phyloP scores from a whole-genome alignment of 306 rosid genomes.

The Prunus salicina region DNA sequence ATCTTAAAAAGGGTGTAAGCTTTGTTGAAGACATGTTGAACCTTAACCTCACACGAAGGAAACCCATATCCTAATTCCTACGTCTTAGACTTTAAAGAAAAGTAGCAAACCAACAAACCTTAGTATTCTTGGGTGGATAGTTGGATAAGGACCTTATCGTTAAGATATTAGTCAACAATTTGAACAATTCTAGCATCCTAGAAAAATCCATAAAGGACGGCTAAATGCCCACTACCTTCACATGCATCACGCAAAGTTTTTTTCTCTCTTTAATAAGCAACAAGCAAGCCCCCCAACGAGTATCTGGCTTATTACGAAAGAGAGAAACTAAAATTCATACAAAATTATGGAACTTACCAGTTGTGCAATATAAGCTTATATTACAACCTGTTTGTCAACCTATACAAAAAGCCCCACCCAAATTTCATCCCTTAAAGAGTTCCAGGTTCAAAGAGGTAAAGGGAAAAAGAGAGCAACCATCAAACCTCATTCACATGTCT shows the following conservation, averaged over 20 bases:
- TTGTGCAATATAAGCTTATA: conserved; percentile 56
- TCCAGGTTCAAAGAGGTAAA: conserved; percentile 44
- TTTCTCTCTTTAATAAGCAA: background rate
- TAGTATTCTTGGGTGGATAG: background rate
- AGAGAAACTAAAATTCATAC: conserved; percentile 44
- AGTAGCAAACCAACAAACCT: background rate
- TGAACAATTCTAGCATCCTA: background rate
- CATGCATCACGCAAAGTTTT: background rate
- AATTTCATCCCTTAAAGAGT: conserved; percentile 42
- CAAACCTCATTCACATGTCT: conserved; percentile 59
- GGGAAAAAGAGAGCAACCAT: conserved; percentile 46
- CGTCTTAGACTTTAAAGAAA: background rate
- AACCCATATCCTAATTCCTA: background rate
- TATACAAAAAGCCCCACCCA: conserved; percentile 75
- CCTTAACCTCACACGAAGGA: no score
- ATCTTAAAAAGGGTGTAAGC: no score
- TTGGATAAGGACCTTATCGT: background rate
- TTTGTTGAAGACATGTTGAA: no score
- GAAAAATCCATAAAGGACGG: background rate
- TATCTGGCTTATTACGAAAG: conserved; percentile 9
- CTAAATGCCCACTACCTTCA: background rate
- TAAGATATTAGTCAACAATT: background rate
- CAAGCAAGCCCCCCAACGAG: conserved; percentile 17
- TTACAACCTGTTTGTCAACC: conserved; percentile 62
- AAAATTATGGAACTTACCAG: conserved; percentile 42